Evolutionary conservation across 805 yeast genomes (phyloP).

Genomic region (Sugiyamaella qingdaonensis): DNA sequence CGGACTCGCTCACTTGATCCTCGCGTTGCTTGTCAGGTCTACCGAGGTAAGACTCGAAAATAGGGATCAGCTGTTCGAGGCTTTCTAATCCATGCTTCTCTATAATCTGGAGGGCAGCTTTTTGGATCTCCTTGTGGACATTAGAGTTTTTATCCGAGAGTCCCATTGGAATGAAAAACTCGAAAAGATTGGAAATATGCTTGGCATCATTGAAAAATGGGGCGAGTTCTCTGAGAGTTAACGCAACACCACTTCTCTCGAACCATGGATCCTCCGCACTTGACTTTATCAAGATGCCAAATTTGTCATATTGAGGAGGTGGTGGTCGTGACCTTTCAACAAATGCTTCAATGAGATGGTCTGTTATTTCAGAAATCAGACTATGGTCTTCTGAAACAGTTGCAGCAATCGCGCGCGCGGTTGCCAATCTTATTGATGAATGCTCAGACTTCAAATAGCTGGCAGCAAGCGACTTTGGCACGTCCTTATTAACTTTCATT

Average conservation of each 20-base stretch:
- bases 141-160: slow-evolving; percentile 68
- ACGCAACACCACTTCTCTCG: slow-evolving; percentile 75
- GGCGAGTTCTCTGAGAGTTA: slow-evolving; percentile 56
- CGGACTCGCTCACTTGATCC: slow-evolving; percentile 68
- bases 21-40: slow-evolving; percentile 42
- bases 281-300: slow-evolving; percentile 67
- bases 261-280: slow-evolving; percentile 79
- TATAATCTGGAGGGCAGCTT: slow-evolving; percentile 78
- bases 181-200: slow-evolving; percentile 52
- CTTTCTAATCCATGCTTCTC: slow-evolving; percentile 55
- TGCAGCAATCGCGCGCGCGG: slow-evolving; percentile 66
- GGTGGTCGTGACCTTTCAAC: slow-evolving; percentile 63
- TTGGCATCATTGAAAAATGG: slow-evolving; percentile 37
- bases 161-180: slow-evolving; percentile 50
- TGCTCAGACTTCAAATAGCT: slow-evolving; percentile 50
- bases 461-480: slow-evolving; percentile 45
- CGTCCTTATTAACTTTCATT: slow-evolving; percentile 40
- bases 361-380: slow-evolving; percentile 36
- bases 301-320: slow-evolving; percentile 70
- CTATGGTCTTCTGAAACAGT: slow-evolving; percentile 37
- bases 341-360: slow-evolving; percentile 52
- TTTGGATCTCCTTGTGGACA: slow-evolving; percentile 79
- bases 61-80: slow-evolving; percentile 72
- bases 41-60: slow-evolving; percentile 61
- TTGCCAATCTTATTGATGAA: slow-evolving; percentile 65